These are phyloP conservation scores for Hordeum pubiflorum DNA, from an alignment of 202 grass and related monocot species.

Conservation along the genomic window DNA sequence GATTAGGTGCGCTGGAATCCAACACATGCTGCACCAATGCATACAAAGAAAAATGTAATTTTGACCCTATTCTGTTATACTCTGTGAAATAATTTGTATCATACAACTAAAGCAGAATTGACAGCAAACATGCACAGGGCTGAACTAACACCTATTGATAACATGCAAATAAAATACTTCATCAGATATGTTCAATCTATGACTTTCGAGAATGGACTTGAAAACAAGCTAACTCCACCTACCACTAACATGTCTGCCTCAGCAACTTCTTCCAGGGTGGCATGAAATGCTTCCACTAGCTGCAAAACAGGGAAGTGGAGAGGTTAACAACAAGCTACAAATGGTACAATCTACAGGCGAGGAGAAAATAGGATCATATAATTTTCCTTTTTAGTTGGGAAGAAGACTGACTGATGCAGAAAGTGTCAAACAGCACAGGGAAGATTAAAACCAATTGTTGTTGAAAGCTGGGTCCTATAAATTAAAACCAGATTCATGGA, in stretches of 20 bases:
- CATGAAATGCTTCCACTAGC: slow-evolving; percentile 97
- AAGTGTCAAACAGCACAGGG: neutral
- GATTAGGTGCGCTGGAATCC: slow-evolving; percentile 74
- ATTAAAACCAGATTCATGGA: neutral
- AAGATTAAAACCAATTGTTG: slow-evolving; percentile 1
- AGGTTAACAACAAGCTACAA: slow-evolving; percentile 15
- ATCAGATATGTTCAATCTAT: slow-evolving; percentile 1
- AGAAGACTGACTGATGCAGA: neutral
- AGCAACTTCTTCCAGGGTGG: slow-evolving; percentile 90
- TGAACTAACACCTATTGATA: neutral
- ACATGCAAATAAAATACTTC: neutral
- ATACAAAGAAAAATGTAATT: slow-evolving; percentile 11
- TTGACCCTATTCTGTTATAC: slow-evolving; percentile 2
- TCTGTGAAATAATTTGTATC: slow-evolving; percentile 23
- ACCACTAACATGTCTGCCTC: slow-evolving; percentile 97
- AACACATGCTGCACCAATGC: slow-evolving; percentile 76
- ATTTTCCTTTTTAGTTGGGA: neutral
- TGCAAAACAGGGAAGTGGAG: slow-evolving; percentile 33
- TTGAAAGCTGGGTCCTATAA: neutral
- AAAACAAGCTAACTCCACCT: slow-evolving; percentile 22
- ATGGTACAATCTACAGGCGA: neutral
- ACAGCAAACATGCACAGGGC: slow-evolving; percentile 3
- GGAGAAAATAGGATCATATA: neutral
- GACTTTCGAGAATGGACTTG: neutral
- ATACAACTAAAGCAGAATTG: slow-evolving; percentile 1